Base-by-base conservation (phyloP, 208 protist genomes). In the Willaertia magna region DNA sequence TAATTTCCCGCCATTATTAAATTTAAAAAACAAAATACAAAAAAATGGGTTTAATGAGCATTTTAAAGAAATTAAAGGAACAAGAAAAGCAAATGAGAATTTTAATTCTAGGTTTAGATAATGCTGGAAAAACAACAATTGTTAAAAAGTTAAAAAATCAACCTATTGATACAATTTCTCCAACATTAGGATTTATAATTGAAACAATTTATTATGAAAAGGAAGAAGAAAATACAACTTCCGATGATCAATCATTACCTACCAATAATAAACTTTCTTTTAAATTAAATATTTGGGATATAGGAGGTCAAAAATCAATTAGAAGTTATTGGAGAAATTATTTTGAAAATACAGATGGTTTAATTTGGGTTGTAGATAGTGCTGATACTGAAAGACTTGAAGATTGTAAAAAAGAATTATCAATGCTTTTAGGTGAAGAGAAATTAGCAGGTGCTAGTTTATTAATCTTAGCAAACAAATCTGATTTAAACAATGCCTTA, bases 401-500 rank as follows among this genome's bases (percentile, higher is more conserved):
- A 46, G 90, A 97, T 88, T 98, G 96, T 91, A 94, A 93, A 61
- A 84, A 87, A 75, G 97, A 99, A 93, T 92, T 99, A 43, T 91
- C 94, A 47, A 84, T 88, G 18, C 89, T 99, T 20, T 92, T 99
- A 48, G 89, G 95, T 61, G 96, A 98, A 87, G 96, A 98, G 92
- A 94, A 97, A 34, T 91, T 99, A 0, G 97, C 97, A 18, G 98
- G 98, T 6, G 97, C 98, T 14, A 97, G 97, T 52, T 89, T 99
- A 82, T 91, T 99, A 1, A 93, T 99, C n/a, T 98, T 99, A 86
- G 95, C 99, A 46, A 99, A 99, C 91, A 99, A 99, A 91, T 95
- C 99, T 84, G 99, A 99, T 90, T 93, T 99, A 39, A 88, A 83
- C 0, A 83, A 83, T 83, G 46, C 43, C 16, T 26, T 83, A n/a